A percentile compares a stretch with the other conserved stretches of the same genome.
phyloP scores from a whole-genome alignment of 306 rosid genomes.

The Alnus rubra region DNA sequence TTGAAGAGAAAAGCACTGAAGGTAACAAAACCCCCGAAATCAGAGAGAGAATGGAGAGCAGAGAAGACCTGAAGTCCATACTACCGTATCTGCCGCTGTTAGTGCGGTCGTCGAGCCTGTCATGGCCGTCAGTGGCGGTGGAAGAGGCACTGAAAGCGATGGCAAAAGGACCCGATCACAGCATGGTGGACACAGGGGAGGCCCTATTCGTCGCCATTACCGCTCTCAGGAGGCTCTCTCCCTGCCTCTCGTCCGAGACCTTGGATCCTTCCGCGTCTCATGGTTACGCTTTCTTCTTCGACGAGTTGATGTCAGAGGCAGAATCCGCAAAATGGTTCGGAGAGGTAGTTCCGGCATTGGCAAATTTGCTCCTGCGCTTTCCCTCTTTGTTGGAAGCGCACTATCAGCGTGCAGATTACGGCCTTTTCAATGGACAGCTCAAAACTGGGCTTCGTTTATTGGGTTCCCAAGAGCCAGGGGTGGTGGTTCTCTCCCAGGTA shows the following conservation, averaged over 20 bases:
- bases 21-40: too few species aligned
- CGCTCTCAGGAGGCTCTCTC: conserved; percentile 52
- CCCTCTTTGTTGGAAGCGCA: conserved; percentile 78
- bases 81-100: conserved; percentile 61
- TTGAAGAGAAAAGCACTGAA: neutral
- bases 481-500: conserved; percentile 82
- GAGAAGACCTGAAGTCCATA: conserved; percentile 70
- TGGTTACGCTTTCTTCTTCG: conserved; percentile 78
- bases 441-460: conserved; percentile 69
- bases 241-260: conserved; percentile 47
- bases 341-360: conserved; percentile 71
- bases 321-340: conserved; percentile 69
- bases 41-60: conserved; percentile 46
- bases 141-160: conserved; percentile 57
- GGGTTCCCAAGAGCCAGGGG: conserved; percentile 67
- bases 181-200: conserved; percentile 55
- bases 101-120: conserved; percentile 48
- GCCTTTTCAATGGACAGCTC: conserved; percentile 29
- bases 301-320: conserved; percentile 61
- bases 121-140: conserved; percentile 72
- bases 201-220: conserved; percentile 54
- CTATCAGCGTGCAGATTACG: conserved; percentile 50
- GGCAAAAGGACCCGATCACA: conserved; percentile 50
- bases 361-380: conserved; percentile 63
- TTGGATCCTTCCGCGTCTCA: conserved; percentile 45